Conservation (phyloP, 345 rosid species). For the Lepidium africanum region DNA sequence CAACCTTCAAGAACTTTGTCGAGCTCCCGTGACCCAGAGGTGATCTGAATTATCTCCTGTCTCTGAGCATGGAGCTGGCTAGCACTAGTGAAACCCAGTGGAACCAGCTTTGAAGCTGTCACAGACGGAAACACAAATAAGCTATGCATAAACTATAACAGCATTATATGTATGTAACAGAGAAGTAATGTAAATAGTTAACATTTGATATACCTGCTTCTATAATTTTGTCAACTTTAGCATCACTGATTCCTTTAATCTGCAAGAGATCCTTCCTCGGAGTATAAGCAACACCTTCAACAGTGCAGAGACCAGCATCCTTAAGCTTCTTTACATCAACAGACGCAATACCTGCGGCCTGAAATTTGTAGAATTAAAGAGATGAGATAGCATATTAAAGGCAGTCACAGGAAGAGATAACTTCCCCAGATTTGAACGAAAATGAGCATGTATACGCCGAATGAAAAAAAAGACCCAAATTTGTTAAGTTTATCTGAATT, state of each 20-base stretch:
- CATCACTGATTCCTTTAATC: conserved; percentile 94
- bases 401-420: background rate
- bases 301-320: conserved; percentile 92
- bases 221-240: conserved; percentile 86
- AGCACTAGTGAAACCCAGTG: conserved; percentile 94
- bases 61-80: conserved; percentile 85
- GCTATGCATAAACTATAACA: background rate
- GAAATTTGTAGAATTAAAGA: conserved; percentile 6
- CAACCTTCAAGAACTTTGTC: conserved; percentile 92
- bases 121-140: conserved; percentile 2
- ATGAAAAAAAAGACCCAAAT: background rate
- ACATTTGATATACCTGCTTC: conserved; percentile 65
- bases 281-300: conserved; percentile 82
- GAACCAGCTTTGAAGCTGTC: conserved; percentile 87
- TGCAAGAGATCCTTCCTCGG: conserved; percentile 96
- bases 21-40: conserved; percentile 90
- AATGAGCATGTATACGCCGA: background rate
- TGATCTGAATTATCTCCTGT: conserved; percentile 92
- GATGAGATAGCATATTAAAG: background rate
- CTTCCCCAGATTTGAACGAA: background rate
- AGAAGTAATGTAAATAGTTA: background rate
- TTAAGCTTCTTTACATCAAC: conserved; percentile 86
- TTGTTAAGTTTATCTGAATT: background rate
- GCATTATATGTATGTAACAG: background rate
- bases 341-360: conserved; percentile 87